phyloP scores from a whole-genome alignment of 169 alveolate genomes.

The Plasmodium gaboni region DNA sequence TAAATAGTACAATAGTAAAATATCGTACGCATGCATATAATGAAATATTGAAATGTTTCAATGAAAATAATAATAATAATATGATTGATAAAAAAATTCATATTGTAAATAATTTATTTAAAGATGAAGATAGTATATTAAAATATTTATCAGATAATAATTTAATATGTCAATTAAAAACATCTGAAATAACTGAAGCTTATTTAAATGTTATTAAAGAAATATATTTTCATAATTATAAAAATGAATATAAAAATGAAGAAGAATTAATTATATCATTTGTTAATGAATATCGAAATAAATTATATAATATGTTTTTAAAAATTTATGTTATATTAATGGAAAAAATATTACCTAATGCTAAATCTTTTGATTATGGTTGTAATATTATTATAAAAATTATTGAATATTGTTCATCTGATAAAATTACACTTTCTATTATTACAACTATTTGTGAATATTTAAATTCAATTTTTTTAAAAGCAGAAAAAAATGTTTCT shows the following conservation, averaged over 20 bases:
- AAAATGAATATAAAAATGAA: constrained; percentile 19
- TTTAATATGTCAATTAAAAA: constrained; percentile 65
- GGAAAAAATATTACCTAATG: constrained; percentile 55
- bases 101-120: constrained; percentile 15
- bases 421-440: constrained; percentile 42
- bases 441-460: constrained; percentile 38
- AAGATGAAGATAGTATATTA: constrained; percentile 39
- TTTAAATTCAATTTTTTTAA: constrained; percentile 24
- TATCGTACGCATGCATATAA: constrained; percentile 53
- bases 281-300: constrained; percentile 45
- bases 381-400: constrained; percentile 52
- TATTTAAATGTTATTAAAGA: constrained; percentile 34
- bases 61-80: background rate
- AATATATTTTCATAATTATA: constrained; percentile 16
- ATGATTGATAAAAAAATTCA: constrained; percentile 23
- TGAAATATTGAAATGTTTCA: constrained; percentile 33
- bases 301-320: constrained; percentile 29
- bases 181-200: constrained; percentile 59
- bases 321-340: constrained; percentile 35
- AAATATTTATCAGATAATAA: constrained; percentile 54
- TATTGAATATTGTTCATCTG: constrained; percentile 59
- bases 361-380: constrained; percentile 65
- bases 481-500: constrained; percentile 37
- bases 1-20: constrained; percentile 35
- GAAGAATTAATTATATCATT: constrained; percentile 62